Conservation (phyloP, 495 filamentous ascomycete genomes). For the Tuber umbilicatum region DNA sequence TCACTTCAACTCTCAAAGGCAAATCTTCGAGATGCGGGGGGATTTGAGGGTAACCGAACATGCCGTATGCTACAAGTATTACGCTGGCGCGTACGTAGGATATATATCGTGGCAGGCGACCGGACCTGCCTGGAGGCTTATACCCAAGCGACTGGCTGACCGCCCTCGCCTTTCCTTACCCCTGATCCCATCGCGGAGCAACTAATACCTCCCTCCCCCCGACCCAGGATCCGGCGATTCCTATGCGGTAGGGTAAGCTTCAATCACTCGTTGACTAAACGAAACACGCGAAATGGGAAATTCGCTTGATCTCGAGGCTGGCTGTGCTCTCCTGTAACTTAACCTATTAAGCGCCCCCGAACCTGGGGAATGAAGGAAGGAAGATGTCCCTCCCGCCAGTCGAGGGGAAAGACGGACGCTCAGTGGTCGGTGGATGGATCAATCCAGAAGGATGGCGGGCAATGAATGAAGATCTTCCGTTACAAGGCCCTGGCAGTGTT, state of each 20-base stretch:
- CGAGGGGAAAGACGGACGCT: neutral
- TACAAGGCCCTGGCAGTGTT: neutral
- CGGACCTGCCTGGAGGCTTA: neutral
- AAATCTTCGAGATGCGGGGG: neutral
- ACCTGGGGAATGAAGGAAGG: neutral
- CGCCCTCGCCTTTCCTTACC: neutral
- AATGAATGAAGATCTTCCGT: neutral
- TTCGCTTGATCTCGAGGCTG: neutral
- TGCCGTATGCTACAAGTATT: neutral
- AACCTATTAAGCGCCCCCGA: neutral
- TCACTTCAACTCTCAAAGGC: neutral
- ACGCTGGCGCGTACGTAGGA: neutral
- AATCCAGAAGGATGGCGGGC: neutral
- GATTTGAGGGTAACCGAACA: neutral
- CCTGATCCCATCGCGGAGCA: neutral
- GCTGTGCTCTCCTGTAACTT: neutral
- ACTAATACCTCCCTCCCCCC: neutral
- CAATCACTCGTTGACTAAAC: neutral
- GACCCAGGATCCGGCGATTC: neutral
- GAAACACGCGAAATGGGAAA: neutral
- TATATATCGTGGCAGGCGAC: neutral
- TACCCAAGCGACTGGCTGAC: neutral
- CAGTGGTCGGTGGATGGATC: neutral
- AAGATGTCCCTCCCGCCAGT: neutral
- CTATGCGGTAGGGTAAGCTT: no score